Evolutionary conservation across 2,329 filamentous ascomycete genomes (phyloP).

Genomic region (Pseudocercospora eumusae): DNA sequence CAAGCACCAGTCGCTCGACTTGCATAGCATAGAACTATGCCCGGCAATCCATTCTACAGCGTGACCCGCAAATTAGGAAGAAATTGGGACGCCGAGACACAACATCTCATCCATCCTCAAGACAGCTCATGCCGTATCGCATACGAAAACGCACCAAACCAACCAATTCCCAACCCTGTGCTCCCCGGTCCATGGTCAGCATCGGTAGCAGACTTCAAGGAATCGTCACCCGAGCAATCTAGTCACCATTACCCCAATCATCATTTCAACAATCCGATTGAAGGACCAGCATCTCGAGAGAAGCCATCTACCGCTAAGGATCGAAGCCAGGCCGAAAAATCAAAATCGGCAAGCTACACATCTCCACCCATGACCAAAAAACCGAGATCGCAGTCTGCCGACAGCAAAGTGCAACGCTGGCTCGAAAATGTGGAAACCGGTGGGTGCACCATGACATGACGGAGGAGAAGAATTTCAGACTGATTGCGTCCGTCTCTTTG

Average conservation of each 20-base stretch:
- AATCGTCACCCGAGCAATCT: neutral
- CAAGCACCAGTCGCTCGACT: neutral
- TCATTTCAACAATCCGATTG: neutral
- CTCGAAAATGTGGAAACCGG: neutral
- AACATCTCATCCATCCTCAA: neutral
- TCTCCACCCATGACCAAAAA: neutral
- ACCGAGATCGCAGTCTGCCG: neutral
- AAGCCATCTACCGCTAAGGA: neutral
- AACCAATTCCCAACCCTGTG: neutral
- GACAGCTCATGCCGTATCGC: neutral
- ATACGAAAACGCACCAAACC: neutral
- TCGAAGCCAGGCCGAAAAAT: neutral
- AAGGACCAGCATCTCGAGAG: neutral
- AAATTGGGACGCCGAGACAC: conserved; percentile 4
- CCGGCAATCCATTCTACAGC: neutral
- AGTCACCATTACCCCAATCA: neutral
- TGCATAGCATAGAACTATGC: neutral
- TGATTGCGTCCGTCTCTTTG: too few relatives aligned
- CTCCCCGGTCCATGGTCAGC: neutral
- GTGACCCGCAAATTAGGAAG: neutral
- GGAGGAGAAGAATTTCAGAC: too few relatives aligned
- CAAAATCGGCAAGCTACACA: neutral
- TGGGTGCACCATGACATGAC: too few relatives aligned
- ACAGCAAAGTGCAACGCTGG: neutral
- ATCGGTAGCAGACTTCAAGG: neutral